Evolutionary conservation across 371 early-diverging fungal genomes (phyloP), one percentile per base, ranked within the genome.

Genomic region (Capniomyces stellatus): DNA sequence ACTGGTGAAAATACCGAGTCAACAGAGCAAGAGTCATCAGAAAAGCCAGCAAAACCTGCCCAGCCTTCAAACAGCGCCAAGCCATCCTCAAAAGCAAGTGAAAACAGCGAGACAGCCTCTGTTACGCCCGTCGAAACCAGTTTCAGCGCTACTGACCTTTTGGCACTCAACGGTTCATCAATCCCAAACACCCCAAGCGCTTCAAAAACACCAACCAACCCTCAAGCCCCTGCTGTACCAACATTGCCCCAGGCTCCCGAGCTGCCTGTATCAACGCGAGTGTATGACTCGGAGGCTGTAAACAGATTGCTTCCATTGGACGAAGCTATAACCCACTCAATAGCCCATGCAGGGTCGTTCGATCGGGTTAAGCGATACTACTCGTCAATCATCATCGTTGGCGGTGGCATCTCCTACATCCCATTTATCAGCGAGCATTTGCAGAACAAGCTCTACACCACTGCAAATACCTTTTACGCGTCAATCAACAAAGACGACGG

Each of bases 381-480:
- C 64, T 70, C 75, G 0, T 79, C 79, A 21, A 83, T 89, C 24
- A 74, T 91, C 35, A 57, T 90, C 13, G 84, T 87, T 1, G 90
- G 88, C 3, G 90, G 90, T 35, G 89, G 89, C n/a, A 83, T 79
- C 3, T 59, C 68, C 15, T 74, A 78, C 64, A 71, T 84, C 27
- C 71, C 76, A 2, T 83, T 82, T 8, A 78, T 89, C 51, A 75
- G 72, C 54, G 66, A 72, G 13, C 70, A 85, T 18, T 67, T 89
- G 42, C 79, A 87, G 53, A 78, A 79, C 52, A 70, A 83, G 72
- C 53, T 65, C 1, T 55, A 66, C 55, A 51, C 59, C n/a, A 19
- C 25, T 13, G 47, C 54, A 6, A 23, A 46, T 51, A 18, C 8
- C 19, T n/a, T n/a, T n/a, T n/a, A n/a, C n/a, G 22, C 25, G 31